phyloP scores from a whole-genome alignment of 1,139 yeast genomes.

The Maudiozyma humilis region DNA sequence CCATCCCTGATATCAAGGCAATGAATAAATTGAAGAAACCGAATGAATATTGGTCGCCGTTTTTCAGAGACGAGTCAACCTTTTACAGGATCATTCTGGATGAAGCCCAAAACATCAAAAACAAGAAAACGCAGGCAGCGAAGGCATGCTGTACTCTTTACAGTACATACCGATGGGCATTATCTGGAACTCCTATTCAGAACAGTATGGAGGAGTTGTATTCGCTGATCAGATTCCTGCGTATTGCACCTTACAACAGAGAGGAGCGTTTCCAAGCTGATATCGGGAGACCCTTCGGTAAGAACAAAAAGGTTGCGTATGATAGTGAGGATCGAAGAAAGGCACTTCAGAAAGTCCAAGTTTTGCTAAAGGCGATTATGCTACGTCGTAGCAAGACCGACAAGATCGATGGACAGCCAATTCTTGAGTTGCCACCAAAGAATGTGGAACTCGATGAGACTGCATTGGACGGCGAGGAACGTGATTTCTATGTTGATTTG shows the following conservation, averaged over 20 bases:
- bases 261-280: conserved; percentile 50
- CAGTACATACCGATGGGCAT: conserved; percentile 59
- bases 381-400: conserved; percentile 73
- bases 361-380: conserved; percentile 65
- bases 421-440: conserved; percentile 63
- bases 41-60: conserved; percentile 52
- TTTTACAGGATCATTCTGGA: conserved; percentile 73
- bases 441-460: conserved; percentile 42
- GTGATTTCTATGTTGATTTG: conserved; percentile 48
- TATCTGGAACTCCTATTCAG: conserved; percentile 95
- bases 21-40: conserved; percentile 29
- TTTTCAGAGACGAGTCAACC: conserved; percentile 45
- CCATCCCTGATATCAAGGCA: conserved; percentile 36
- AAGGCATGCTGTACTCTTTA: conserved; percentile 54
- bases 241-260: conserved; percentile 58
- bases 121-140: conserved; percentile 58
- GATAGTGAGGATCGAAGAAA: conserved; percentile 33
- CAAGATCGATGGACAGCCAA: conserved; percentile 70
- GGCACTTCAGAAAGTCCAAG: conserved; percentile 60
- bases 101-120: conserved; percentile 87
- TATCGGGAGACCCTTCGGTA: conserved; percentile 50
- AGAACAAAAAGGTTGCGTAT: conserved; percentile 30
- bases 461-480: conserved; percentile 45
- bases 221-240: conserved; percentile 66
- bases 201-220: conserved; percentile 72